These are phyloP conservation scores for Tricladium varicosporioides DNA, from an alignment of 2,329 filamentous ascomycete genomes.

Conservation along the genomic window DNA sequence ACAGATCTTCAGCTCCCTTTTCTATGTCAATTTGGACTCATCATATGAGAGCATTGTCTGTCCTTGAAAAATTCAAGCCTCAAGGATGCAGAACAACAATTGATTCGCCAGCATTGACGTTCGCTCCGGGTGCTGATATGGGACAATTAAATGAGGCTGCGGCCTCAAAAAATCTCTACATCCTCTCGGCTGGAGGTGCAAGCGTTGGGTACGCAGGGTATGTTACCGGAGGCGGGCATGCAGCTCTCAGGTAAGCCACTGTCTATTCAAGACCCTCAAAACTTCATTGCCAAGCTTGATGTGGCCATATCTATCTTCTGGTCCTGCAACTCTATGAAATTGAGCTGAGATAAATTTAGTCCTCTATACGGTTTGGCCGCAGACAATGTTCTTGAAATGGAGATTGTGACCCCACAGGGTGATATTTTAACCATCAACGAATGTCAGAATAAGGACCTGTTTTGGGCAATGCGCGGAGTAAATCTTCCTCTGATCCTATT, in stretches of 20 bases:
- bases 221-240: neutral
- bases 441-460: slow-evolving; percentile 52
- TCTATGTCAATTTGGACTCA: slow-evolving; percentile 20
- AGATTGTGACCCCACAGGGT: slow-evolving; percentile 51
- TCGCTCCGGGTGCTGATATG: neutral
- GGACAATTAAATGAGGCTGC: neutral
- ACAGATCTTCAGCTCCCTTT: slow-evolving; percentile 3
- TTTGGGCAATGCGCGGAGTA: slow-evolving; percentile 57
- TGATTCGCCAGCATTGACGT: slow-evolving; percentile 5
- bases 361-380: slow-evolving; percentile 42
- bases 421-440: slow-evolving; percentile 48
- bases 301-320: no score
- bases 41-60: slow-evolving; percentile 4
- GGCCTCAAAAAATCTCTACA: slow-evolving; percentile 36
- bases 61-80: slow-evolving; percentile 6
- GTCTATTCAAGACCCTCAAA: no score
- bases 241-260: neutral
- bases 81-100: neutral
- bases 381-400: slow-evolving; percentile 57
- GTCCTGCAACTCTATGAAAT: no score
- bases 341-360: neutral
- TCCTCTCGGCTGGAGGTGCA: neutral
- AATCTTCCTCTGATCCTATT: slow-evolving; percentile 20
- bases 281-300: no score
- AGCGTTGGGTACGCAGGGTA: neutral